Evolutionary conservation across 306 rosid species (phyloP), one percentile per base, ranked within the genome.

Genomic region (Trifolium fragiferum): DNA sequence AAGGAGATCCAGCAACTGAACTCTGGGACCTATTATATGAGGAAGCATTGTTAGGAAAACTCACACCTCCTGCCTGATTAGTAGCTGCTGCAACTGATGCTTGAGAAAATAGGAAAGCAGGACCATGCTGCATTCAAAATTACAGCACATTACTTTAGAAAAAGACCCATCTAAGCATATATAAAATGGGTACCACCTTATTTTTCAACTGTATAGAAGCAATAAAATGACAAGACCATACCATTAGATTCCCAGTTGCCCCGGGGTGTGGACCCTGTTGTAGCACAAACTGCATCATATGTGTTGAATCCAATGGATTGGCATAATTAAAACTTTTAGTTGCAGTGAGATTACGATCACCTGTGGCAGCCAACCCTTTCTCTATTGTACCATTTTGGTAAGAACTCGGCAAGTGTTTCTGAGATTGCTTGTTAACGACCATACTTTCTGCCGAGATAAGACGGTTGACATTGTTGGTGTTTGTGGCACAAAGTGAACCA

Each of bases 41-140:
- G 35, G 89, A 73, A 69, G 86, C 75, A 78, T 70, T 61, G 77
- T 61, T 32, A 76, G 73, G 8, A 73, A 74, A 72, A 76, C 72
- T 86, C 79, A 54, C 57, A 44, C 79, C 55, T 75, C 82, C 81
- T 23, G 81, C 79, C 41, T 68, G 89, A 86, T 71, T 70, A 72
- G 79, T 47, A 71, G 81, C 57, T 74, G 81, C 58, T 51, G 82
- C 62, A 40, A 50, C 74, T 47, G 88, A 9, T 55, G 85, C 58
- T 82, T 83, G 91, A 59, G 92, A 73, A 76, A 78, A 76, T 19
- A 72, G 27, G 70, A 76, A 82, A 68, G 86, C 81, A 63, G 88
- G 75, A 66, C 75, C 91, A 53, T 79, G 80, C 92, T 86, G 66
- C 87, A 86, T 70, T 69, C 47, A 79, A 82, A 74, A 66, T 44